phyloP scores from a whole-genome alignment of 148 eudicot genomes.

The Chenopodium suecicum region DNA sequence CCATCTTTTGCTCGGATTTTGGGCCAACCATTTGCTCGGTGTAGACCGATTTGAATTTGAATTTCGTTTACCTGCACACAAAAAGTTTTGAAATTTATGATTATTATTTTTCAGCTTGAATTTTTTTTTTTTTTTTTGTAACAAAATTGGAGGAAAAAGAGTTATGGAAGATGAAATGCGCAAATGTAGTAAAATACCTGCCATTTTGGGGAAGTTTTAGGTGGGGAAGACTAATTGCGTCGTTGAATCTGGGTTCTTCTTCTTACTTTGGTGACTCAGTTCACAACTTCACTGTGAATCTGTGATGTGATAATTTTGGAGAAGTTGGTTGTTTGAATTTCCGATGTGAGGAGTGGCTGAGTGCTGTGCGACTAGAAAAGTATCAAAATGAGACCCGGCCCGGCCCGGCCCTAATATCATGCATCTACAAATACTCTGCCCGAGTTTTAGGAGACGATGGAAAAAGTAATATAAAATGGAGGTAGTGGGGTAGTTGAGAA shows the following conservation, averaged over 20 bases:
- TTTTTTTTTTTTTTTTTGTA: not conserved
- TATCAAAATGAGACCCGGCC: too few species aligned
- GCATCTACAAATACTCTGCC: too few species aligned
- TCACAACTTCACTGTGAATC: not conserved
- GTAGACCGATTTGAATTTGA: constrained; percentile 13
- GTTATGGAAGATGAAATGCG: constrained; percentile 13
- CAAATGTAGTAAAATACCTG: not conserved
- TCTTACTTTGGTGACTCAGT: not conserved
- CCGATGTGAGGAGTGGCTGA: too few species aligned
- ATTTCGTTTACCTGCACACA: constrained; percentile 20
- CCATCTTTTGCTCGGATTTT: constrained; percentile 92
- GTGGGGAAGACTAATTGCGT: not conserved
- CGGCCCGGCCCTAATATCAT: too few species aligned
- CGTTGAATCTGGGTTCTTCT: not conserved
- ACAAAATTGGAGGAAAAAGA: not conserved
- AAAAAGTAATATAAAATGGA: too few species aligned
- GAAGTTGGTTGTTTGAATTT: not conserved
- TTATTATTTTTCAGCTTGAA: not conserved
- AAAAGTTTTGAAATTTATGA: not conserved
- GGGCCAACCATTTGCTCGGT: constrained; percentile 55
- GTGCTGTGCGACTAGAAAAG: too few species aligned
- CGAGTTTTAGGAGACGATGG: too few species aligned
- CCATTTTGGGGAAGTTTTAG: not conserved
- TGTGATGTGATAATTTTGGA: not conserved
- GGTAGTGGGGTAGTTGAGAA: too few species aligned